Evolutionary conservation across 148 eudicot genomes (phyloP), one percentile per base, ranked within the genome.

Genomic region (Cornus florida): DNA sequence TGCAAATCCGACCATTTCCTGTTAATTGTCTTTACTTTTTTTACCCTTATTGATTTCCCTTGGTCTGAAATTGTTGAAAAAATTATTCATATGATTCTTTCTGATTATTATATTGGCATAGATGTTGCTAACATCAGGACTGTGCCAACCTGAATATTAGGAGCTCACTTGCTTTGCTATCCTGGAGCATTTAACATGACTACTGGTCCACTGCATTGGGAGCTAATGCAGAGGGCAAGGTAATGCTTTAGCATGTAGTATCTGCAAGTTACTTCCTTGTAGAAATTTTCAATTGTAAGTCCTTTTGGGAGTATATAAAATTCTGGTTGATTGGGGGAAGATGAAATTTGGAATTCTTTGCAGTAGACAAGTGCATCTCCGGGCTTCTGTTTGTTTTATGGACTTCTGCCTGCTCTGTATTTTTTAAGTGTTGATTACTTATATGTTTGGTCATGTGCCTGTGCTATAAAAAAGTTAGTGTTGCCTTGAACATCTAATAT

Each of bases 101-200:
- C 12, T 67, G 67, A 20, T 77, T 69, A 31, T 77, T 17, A 1
- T 23, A 38, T 53, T 68, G 23, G 23, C 69, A 67, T 23, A 28
- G 48, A 19, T 60, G 53, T 46, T 23, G 28, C 35, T 6, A 24
- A 10, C 41, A 57, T 24, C 22, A 41, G 67, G 65, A 31, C 14
- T 8, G 9, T 67, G n/a, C 31, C 57, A 79, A 8, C 32, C 70
- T 77, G 53, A 9, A 7, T 66, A 57, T 78, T 82, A 96, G 99
- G 99, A 72, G 95, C 94, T 84, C 99, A 97, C 80, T 86, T 97
- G 84, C 72, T 97, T 75, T 94, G 98, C 76, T 97, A 97, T 84
- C 99, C 99, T 71, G 99, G 99, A 76, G 99, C 99, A 74, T 97
- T 97, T 85, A 97, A 97, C 87, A 97, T 91, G 99, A 91, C 95